A percentile compares a stretch with the other conserved stretches of the same genome.
Conservation (phyloP, 2,329 filamentous ascomycete genomes). For the Elsinoe necatrix region DNA sequence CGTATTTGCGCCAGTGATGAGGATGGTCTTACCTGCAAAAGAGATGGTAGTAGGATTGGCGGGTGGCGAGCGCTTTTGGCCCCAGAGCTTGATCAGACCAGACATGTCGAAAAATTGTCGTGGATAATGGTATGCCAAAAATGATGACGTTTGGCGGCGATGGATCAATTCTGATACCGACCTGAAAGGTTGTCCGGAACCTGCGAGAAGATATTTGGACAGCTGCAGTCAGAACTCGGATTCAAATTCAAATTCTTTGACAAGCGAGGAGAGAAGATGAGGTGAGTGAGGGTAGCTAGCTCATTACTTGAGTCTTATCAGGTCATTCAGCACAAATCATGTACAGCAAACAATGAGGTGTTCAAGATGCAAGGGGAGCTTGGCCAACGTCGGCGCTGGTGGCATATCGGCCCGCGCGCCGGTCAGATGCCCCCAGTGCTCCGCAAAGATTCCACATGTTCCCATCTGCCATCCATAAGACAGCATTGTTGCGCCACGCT, state of each 20-base stretch:
- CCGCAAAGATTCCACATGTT: neutral
- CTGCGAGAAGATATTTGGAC: too few relatives aligned
- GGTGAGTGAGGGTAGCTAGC: too few relatives aligned
- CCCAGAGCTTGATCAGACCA: conserved; percentile 3
- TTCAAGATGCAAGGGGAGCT: neutral
- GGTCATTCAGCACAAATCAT: too few relatives aligned
- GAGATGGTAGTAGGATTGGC: conserved; percentile 13
- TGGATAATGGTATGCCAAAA: neutral
- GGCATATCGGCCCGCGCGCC: neutral
- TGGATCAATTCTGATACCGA: too few relatives aligned
- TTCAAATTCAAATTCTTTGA: too few relatives aligned
- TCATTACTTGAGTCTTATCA: too few relatives aligned
- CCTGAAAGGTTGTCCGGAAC: too few relatives aligned
- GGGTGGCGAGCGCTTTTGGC: neutral
- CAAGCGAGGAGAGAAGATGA: too few relatives aligned
- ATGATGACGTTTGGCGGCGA: neutral
- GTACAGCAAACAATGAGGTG: neutral
- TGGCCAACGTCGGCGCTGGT: too few relatives aligned
- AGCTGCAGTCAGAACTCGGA: too few relatives aligned
- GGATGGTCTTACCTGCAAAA: conserved; percentile 20
- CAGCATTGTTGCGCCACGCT: neutral
- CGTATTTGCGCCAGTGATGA: conserved; percentile 31
- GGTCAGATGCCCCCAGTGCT: neutral
- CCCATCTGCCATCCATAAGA: neutral
- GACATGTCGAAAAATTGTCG: neutral